Conservation (phyloP, 148 eudicot species). For the Dysphania ambrosioides region DNA sequence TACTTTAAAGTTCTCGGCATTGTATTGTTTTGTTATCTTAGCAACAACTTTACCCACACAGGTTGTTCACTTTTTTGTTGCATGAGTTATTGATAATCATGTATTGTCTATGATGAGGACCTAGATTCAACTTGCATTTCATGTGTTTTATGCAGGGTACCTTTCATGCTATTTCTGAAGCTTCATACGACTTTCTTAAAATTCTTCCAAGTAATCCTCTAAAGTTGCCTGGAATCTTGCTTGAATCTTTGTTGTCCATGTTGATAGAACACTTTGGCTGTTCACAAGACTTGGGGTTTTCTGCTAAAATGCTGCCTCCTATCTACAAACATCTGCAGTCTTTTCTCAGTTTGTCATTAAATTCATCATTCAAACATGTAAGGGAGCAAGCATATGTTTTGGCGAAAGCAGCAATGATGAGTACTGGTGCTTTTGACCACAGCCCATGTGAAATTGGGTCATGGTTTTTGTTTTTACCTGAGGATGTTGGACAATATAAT, state of each 20-base stretch:
- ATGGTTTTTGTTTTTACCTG: constrained; percentile 87
- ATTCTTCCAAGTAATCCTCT: constrained; percentile 64
- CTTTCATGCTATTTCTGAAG: constrained; percentile 52
- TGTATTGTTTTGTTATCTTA: background rate
- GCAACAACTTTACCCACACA: too few relatives aligned
- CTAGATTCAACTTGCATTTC: constrained; percentile 8
- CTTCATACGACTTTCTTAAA: constrained; percentile 72
- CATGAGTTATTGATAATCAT: background rate
- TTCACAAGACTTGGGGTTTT: constrained; percentile 35
- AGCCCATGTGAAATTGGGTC: constrained; percentile 62
- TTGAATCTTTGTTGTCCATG: constrained; percentile 60
- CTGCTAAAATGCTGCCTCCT: constrained; percentile 43
- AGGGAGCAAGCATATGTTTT: constrained; percentile 69
- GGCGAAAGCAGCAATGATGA: constrained; percentile 77
- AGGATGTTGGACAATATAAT: constrained; percentile 34
- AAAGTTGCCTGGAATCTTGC: constrained; percentile 58
- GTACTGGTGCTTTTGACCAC: constrained; percentile 93
- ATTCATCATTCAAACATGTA: constrained; percentile 52
- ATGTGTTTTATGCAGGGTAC: constrained; percentile 46
- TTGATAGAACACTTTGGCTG: constrained; percentile 62
- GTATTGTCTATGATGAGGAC: background rate
- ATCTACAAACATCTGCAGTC: constrained; percentile 65
- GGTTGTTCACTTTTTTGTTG: background rate
- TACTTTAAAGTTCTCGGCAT: background rate
- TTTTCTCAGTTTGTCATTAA: constrained; percentile 57